Base-by-base conservation (phyloP, 108 stramenopile species). In the Mayamaea pseudoterrestris region DNA sequence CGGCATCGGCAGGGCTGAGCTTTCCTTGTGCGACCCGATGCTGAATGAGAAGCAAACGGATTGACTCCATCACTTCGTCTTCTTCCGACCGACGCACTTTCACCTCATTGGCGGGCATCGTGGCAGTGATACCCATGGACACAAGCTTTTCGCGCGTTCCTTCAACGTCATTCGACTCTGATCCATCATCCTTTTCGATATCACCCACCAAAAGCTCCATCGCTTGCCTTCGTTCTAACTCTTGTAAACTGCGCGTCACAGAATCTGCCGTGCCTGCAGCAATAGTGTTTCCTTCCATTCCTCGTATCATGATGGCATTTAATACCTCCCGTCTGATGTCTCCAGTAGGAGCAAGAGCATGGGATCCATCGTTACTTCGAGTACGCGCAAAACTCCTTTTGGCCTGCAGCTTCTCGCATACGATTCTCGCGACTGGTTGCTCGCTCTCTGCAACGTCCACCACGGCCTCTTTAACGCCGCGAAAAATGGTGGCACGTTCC, bases 251-350 rank as follows among this genome's bases (percentile, higher is more conserved):
- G 6, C 78, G 60, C 28, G 76, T 63, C 30, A 79, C 78, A 18
- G 77, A 80, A 18, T 60, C 49, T 0, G 82, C 76, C 22, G 80
- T 69, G 13, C 82, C 78, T 47, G 69, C 68, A 14, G 83, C 88
- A 44, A 90, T 76, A 26, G 67, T 52, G 51, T 84, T 78, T 35
- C 68, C 75, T 28, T 69, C 59, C 69, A 79, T 71, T 12, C 83
- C 83, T 45, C 79, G 76, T 45, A 70, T 71, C 78, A 90, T 80
- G 30, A 90, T 84, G n/a, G 81, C 65, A 55, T 78, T 80, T 43
- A 90, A 51, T 2, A 90, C 88, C 52, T 84, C 78, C 20, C 88
- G 75, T n/a, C 88, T 74, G 47, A 74, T 67, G 50, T 81, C 80
- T 22, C 61, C 58, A 8, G 57, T 59, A 26, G 59, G 58, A 11